Evolutionary conservation across 73 alveolate species (phyloP).

Genomic region (Paramecium biaurelia): DNA sequence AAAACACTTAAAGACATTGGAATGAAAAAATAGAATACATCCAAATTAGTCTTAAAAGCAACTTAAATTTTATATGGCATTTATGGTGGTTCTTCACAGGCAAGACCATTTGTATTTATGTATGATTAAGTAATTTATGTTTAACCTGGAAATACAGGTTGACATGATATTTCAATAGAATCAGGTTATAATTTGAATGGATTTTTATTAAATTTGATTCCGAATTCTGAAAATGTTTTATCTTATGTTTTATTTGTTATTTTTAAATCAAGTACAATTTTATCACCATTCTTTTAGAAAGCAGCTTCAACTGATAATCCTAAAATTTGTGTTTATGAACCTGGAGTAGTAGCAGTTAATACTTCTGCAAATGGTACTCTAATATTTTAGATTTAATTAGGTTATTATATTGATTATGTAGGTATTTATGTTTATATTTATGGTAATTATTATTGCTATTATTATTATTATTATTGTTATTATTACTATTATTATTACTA

Average conservation of each 20-base stretch:
- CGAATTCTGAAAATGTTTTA: slow-evolving; percentile 21
- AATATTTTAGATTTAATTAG: background rate
- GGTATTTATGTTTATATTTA: background rate
- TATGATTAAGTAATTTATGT: background rate
- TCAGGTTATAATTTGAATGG: slow-evolving; percentile 45
- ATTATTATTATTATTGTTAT: background rate
- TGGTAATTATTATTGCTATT: background rate
- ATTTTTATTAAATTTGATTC: background rate
- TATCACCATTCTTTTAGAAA: slow-evolving; percentile 8
- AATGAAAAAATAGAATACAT: slow-evolving; percentile 27
- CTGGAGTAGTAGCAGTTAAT: background rate
- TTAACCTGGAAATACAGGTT: slow-evolving; percentile 33
- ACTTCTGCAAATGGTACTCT: slow-evolving; percentile 33
- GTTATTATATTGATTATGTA: background rate
- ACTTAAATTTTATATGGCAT: slow-evolving; percentile 53
- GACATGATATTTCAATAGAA: background rate
- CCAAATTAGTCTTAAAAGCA: slow-evolving; percentile 47
- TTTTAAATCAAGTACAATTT: slow-evolving; percentile 20
- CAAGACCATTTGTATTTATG: slow-evolving; percentile 38
- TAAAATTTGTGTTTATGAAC: background rate
- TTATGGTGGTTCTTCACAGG: slow-evolving; percentile 24
- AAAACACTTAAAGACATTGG: slow-evolving; percentile 56
- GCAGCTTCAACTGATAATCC: slow-evolving; percentile 46
- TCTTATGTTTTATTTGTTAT: background rate
- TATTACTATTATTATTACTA: background rate